Base-by-base conservation (phyloP, 2,329 filamentous ascomycete species). In the Neocatenulostroma microsporum region DNA sequence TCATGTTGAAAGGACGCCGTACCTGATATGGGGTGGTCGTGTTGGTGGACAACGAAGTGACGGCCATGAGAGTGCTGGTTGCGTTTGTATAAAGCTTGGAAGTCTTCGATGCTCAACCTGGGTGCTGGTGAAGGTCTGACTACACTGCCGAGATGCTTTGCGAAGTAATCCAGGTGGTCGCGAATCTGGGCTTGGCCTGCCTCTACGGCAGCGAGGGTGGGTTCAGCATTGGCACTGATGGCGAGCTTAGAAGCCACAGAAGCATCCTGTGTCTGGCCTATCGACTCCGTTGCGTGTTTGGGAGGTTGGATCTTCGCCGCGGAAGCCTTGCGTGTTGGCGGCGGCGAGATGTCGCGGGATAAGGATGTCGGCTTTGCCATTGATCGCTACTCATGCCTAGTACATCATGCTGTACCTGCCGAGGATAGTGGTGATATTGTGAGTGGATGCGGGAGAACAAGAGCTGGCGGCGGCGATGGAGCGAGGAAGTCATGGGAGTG, bases 1-100 rank as follows among this genome's bases (percentile, higher is more conserved):
- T 27, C n/a, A 17, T 3, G 13, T 30, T 23, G 17, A 37, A 32
- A n/a, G n/a, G n/a, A n/a, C n/a, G 25, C 15, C 12, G 13, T 50
- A 17, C 80, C 79, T 8, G 80, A 78, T 27, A 82, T 56, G 2
- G 80, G 81, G 53, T 84, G 80, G 51, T 83, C 79, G 53, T 85
- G 80, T 52, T 85, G 80, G 55, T 84, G 79, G 24, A 84, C 69
- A 34, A 84, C 74, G 51, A 84, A 84, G 24, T 66, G 61, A 17
- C 58, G 57, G 7, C 72, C 72, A 28, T 66, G 42, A 0, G 54
- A 37, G 39, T 67, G 58, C 33, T 64, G 55, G 44, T 72, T 73
- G 9, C 62, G 55, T n/a, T 50, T 49, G 49, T 74, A 76, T 2
- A 75, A 53, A 3, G 59, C 49, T 18, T 54, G 41, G 55, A 69